Evolutionary conservation across 192 early-diverging fungal species (phyloP), one percentile per base, ranked within the genome.

Genomic region (Entomortierella beljakovae): DNA sequence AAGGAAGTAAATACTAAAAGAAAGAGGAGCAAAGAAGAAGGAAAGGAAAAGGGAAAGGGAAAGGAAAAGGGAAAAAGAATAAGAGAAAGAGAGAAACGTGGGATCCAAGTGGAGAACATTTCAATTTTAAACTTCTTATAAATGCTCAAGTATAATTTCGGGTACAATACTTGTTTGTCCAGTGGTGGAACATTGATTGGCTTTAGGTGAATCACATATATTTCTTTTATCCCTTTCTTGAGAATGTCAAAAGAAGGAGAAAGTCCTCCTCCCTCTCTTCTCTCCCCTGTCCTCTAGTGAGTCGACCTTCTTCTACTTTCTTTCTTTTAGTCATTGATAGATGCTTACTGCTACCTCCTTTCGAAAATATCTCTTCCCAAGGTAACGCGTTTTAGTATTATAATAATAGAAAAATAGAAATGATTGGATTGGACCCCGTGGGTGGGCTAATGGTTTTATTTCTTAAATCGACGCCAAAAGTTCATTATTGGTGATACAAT

Each of bases 401-500:
- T 46, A n/a, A n/a, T n/a, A n/a, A n/a, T n/a, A n/a, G n/a, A n/a
- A n/a, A n/a, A n/a, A n/a, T n/a, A n/a, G 42, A 43, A 18, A 43
- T 43, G 42, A 43, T 43, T n/a, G n/a, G n/a, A n/a, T n/a, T n/a
- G n/a, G n/a, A n/a, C n/a, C n/a, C n/a, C n/a, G n/a, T n/a, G n/a
- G n/a, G n/a, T n/a, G n/a, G n/a, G n/a, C n/a, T n/a, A 18, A 18
- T 43, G 42, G 18, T 13, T 51, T 57, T 52, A 79, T 40, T 69
- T 69, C 29, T 40, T 69, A 22, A 68, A 79, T 48, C 70, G 66
- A 51, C 57, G 57, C 64, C 76, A 84, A 40, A 70, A 55, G 52
- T 60, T 61, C 56, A 72, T 67, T 6, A 83, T 40, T 10, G 88
- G 88, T 6, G 83, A 84, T n/a, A 87, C 40, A 20, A 84, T 61